These are phyloP conservation scores for Lactarius akahatsu DNA, from an alignment of 768 basidiomycete genomes.

Conservation along the genomic window DNA sequence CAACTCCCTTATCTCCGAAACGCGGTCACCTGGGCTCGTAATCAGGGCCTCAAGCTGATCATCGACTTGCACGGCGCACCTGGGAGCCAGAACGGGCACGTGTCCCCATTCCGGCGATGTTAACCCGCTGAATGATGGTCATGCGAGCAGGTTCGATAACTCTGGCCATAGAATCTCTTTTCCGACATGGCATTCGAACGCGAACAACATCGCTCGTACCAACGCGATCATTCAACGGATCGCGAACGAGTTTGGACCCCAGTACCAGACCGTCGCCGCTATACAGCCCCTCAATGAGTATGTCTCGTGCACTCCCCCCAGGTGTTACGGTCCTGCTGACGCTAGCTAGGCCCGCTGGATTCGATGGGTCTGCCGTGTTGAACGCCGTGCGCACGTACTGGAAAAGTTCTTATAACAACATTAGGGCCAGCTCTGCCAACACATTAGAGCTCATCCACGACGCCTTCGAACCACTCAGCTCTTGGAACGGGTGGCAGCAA, in stretches of 20 bases:
- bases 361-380: conserved; percentile 51
- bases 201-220: conserved; percentile 65
- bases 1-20: conserved; percentile 69
- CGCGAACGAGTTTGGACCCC: conserved; percentile 57
- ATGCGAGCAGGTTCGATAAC: conserved; percentile 66
- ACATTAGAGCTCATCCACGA: conserved; percentile 74
- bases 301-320: conserved; percentile 19
- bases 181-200: conserved; percentile 70
- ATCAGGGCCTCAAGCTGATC: conserved; percentile 73
- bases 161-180: conserved; percentile 63
- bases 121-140: conserved; percentile 1
- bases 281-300: conserved; percentile 83
- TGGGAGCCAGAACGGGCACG: conserved; percentile 80
- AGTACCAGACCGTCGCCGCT: conserved; percentile 54
- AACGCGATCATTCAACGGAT: conserved; percentile 62
- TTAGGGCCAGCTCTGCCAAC: conserved; percentile 57
- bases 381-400: conserved; percentile 57
- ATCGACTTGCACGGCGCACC: conserved; percentile 72
- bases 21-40: conserved; percentile 68
- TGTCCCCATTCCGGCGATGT: conserved; percentile 2
- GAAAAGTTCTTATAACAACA: conserved; percentile 69
- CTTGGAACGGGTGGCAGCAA: conserved; percentile 64
- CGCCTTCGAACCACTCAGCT: conserved; percentile 72
- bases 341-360: conserved; percentile 65
- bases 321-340: neutral